A percentile compares a stretch with the other conserved stretches of the same genome.
These are phyloP conservation scores for Mucor circinelloides DNA, from an alignment of 371 early-diverging fungal species.

Conservation along the genomic window DNA sequence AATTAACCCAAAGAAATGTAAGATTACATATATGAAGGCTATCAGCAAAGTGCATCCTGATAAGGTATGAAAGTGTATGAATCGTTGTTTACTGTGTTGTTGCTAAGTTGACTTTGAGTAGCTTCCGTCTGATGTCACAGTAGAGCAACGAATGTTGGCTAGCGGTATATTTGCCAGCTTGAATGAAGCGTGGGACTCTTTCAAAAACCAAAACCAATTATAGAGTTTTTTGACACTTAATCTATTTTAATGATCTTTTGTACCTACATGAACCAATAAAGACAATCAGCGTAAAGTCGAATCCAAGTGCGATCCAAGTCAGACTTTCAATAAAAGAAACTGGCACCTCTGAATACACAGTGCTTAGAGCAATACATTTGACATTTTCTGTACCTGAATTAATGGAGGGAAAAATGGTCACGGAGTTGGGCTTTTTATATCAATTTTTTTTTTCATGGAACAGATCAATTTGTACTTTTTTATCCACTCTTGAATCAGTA, in stretches of 20 bases:
- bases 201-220: conserved; percentile 33
- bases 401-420: neutral
- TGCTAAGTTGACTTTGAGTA: conserved; percentile 13
- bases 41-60: conserved; percentile 95
- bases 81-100: neutral
- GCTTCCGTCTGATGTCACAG: conserved; percentile 58
- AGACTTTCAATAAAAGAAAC: too few species aligned
- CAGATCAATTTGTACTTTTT: neutral
- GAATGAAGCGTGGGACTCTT: conserved; percentile 93
- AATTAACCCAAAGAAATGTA: conserved; percentile 84
- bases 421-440: neutral
- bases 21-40: conserved; percentile 91
- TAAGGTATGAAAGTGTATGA: conserved; percentile 62
- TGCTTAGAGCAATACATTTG: too few species aligned
- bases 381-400: neutral
- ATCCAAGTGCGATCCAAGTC: too few species aligned
- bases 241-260: neutral
- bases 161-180: conserved; percentile 83
- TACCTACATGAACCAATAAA: too few species aligned
- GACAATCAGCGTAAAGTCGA: too few species aligned
- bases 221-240: conserved; percentile 16
- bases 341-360: too few species aligned
- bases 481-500: neutral
- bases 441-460: neutral
- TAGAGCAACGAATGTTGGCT: conserved; percentile 87